Conservation (phyloP, 2,329 filamentous ascomycete species). For the Pestalotiopsis sp. region DNA sequence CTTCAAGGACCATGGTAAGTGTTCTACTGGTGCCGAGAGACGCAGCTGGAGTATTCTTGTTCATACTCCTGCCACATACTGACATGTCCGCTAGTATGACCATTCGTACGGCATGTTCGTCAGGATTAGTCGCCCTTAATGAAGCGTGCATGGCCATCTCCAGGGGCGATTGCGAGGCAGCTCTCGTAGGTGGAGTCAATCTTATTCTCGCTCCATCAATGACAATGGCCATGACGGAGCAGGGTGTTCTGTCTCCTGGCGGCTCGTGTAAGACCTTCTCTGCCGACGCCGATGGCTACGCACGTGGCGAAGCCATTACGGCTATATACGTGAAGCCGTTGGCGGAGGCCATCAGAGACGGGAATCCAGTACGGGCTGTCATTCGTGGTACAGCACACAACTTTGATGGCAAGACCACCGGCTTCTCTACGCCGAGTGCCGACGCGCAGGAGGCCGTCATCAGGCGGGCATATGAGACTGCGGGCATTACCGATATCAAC, state of each 20-base stretch:
- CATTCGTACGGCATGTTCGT: slow-evolving; percentile 4
- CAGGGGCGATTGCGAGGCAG: neutral
- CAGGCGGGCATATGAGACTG: slow-evolving; percentile 30
- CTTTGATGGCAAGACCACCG: slow-evolving; percentile 42
- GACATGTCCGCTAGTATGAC: too few species aligned
- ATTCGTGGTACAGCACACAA: slow-evolving; percentile 39
- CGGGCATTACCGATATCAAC: slow-evolving; percentile 27
- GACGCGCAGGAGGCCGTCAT: slow-evolving; percentile 37
- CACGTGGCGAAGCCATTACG: slow-evolving; percentile 46
- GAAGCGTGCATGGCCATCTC: neutral
- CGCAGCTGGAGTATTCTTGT: too few species aligned
- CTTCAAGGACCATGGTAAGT: neutral
- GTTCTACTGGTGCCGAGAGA: too few species aligned
- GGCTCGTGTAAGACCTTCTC: slow-evolving; percentile 8
- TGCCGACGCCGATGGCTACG: slow-evolving; percentile 42
- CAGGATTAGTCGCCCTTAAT: neutral
- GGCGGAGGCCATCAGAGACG: slow-evolving; percentile 42
- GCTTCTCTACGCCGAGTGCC: slow-evolving; percentile 45
- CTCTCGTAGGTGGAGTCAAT: slow-evolving; percentile 3
- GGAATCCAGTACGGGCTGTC: slow-evolving; percentile 36
- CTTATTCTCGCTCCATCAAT: neutral
- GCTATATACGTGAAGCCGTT: slow-evolving; percentile 40
- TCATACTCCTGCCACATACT: too few species aligned
- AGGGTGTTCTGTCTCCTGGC: neutral
- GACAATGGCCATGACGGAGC: neutral